Evolutionary conservation across 1,284 basidiomycete species (phyloP).

Genomic region (Leccinum huronense): DNA sequence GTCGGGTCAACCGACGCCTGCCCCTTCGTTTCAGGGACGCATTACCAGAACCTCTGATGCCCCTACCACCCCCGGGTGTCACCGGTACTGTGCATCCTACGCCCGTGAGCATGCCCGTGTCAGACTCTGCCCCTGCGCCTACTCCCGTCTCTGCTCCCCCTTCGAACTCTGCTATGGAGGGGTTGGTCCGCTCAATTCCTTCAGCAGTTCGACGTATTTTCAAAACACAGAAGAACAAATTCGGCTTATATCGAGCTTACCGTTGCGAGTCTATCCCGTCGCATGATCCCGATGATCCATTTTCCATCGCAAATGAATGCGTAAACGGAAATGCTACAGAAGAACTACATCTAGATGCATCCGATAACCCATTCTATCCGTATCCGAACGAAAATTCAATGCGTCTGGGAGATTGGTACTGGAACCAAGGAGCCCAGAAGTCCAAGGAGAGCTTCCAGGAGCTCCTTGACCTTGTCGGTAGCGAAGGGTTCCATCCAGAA

Average conservation of each 20-base stretch:
- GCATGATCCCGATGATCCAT: background rate
- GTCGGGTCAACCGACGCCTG: background rate
- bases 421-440: background rate
- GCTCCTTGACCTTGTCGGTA: background rate
- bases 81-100: background rate
- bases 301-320: background rate
- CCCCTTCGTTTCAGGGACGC: background rate
- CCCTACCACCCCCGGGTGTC: background rate
- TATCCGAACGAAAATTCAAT: background rate
- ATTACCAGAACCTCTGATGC: background rate
- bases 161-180: background rate
- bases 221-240: background rate
- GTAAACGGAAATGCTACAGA: background rate
- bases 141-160: background rate
- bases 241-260: background rate
- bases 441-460: background rate
- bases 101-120: background rate
- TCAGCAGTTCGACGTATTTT: background rate
- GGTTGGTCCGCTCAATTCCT: background rate
- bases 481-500: background rate
- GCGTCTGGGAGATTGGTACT: background rate
- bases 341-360: background rate
- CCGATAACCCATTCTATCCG: background rate
- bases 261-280: background rate
- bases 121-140: background rate